A percentile compares a stretch with the other conserved stretches of the same genome.
Conservation (phyloP, 1,284 basidiomycete genomes). For the Violaceomyces palustris region DNA sequence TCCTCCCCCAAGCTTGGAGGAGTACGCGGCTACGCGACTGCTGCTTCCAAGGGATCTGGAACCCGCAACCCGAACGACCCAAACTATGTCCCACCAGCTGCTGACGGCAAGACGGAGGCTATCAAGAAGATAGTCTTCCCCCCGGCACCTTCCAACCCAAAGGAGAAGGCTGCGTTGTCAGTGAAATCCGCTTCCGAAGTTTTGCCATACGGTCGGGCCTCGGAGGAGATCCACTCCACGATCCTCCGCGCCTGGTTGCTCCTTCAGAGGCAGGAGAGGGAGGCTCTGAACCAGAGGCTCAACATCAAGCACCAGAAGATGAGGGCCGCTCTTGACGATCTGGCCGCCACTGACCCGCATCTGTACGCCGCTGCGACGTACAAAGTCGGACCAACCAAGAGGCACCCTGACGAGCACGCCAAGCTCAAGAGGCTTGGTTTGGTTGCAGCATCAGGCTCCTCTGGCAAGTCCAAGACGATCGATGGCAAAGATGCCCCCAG, state of each 20-base stretch:
- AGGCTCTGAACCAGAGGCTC: conserved; percentile 47
- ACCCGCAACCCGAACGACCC: conserved; percentile 43
- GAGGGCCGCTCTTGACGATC: conserved; percentile 36
- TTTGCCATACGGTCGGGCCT: conserved; percentile 19
- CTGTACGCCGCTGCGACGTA: conserved; percentile 41
- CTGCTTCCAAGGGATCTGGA: conserved; percentile 18
- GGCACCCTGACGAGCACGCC: conserved; percentile 40
- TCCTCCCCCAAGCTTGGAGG: conserved; percentile 14
- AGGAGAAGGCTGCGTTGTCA: conserved; percentile 11
- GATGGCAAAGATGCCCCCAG: conserved; percentile 29
- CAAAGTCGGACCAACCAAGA: conserved; percentile 38
- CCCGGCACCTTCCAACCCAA: conserved; percentile 10
- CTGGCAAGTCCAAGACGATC: conserved; percentile 4
- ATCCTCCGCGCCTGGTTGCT: conserved; percentile 88
- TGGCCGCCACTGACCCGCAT: conserved; percentile 13
- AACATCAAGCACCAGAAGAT: conserved; percentile 32
- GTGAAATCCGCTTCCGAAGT: conserved; percentile 19
- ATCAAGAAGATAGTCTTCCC: conserved; percentile 48
- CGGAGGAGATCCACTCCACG: conserved; percentile 78
- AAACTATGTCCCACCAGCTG: conserved; percentile 37
- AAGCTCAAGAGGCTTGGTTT: conserved; percentile 38
- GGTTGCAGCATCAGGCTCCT: conserved; percentile 8
- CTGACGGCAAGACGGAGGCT: conserved; percentile 36
- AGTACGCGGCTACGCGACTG: conserved; percentile 39
- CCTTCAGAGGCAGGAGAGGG: conserved; percentile 68